phyloP scores from a whole-genome alignment of 192 early-diverging fungal genomes.

The Cetraspora pellucida region DNA sequence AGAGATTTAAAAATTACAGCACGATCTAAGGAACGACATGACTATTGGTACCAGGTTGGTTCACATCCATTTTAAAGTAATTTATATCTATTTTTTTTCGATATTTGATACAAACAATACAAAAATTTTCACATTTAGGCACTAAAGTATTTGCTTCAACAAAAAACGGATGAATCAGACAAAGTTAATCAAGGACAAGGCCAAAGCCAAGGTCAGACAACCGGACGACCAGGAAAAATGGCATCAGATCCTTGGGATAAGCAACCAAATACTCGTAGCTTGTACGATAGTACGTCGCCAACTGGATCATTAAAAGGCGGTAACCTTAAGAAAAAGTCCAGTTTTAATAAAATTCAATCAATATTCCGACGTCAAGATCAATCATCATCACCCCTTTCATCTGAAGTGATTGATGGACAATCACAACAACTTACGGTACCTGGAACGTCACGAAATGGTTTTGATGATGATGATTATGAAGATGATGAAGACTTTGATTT shows the following conservation, averaged over 20 bases:
- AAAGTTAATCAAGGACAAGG: neutral
- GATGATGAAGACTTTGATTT: conserved; percentile 18
- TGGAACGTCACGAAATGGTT: neutral
- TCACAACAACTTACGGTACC: neutral
- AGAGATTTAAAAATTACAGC: conserved; percentile 78
- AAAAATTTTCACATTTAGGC: conserved; percentile 8
- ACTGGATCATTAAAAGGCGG: neutral
- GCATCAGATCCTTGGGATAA: conserved; percentile 27
- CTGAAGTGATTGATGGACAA: neutral
- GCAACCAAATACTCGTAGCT: neutral
- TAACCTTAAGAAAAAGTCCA: conserved; percentile 19
- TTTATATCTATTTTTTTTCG: neutral
- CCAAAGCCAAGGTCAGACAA: neutral
- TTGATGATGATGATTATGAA: conserved; percentile 10
- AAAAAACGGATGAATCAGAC: neutral
- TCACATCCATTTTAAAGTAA: neutral
- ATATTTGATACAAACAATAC: neutral
- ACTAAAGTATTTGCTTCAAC: conserved; percentile 13
- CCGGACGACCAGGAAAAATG: neutral
- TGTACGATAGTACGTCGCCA: neutral
- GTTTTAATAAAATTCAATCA: conserved; percentile 25
- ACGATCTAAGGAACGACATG: conserved; percentile 64
- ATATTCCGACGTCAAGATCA: conserved; percentile 20
- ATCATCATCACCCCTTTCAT: conserved; percentile 16
- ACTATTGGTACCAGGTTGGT: conserved; percentile 69